Conservation (phyloP, 179 eudicot genomes). For the Drosera spatulata region DNA sequence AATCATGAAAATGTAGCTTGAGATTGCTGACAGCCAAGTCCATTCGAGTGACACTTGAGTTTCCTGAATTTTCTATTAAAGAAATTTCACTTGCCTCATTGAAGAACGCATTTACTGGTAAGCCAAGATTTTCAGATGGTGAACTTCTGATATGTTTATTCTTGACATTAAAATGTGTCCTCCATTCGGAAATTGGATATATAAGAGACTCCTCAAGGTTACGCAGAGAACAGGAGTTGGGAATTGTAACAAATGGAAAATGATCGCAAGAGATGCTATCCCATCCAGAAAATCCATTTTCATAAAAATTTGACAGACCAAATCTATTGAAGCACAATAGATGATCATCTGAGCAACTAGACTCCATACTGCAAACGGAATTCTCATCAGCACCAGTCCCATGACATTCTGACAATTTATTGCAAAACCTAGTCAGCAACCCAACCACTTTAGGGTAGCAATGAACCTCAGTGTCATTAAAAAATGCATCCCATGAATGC, state of each 20-base stretch:
- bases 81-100: conserved; percentile 14
- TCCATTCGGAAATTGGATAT: conserved; percentile 36
- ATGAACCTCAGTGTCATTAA: conserved; percentile 56
- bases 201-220: conserved; percentile 28
- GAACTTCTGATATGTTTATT: conserved; percentile 19
- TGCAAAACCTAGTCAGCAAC: conserved; percentile 39
- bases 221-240: conserved; percentile 28
- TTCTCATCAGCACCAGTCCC: conserved; percentile 12
- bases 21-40: conserved; percentile 34
- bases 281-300: conserved; percentile 32
- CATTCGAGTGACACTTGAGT: conserved; percentile 14
- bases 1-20: conserved; percentile 72
- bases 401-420: conserved; percentile 26
- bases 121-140: conserved; percentile 9
- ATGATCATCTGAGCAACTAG: conserved; percentile 18
- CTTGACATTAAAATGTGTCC: conserved; percentile 16
- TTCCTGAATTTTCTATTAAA: conserved; percentile 5
- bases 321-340: conserved; percentile 28
- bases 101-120: conserved; percentile 5
- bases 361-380: conserved; percentile 16
- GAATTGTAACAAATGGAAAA: conserved; percentile 52
- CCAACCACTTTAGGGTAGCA: conserved; percentile 61
- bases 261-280: conserved; percentile 34
- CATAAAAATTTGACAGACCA: conserved; percentile 50
- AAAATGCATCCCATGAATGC: conserved; percentile 22